phyloP scores from a whole-genome alignment of 2,329 filamentous ascomycete species.

The Trichoderma sp. region DNA sequence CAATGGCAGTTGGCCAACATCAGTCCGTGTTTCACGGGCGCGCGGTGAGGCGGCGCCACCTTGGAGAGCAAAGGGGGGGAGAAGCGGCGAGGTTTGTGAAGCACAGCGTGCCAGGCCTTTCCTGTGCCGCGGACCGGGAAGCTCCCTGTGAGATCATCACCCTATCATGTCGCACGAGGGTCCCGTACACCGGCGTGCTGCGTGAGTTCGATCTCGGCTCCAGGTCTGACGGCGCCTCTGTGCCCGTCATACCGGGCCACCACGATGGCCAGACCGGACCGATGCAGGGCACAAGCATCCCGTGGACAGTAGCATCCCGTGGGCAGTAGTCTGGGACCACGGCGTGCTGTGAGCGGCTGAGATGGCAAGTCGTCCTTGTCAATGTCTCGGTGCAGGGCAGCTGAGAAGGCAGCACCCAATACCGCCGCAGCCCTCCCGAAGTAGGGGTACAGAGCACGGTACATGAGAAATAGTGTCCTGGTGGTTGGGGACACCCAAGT shows the following conservation, averaged over 20 bases:
- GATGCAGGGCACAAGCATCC: neutral
- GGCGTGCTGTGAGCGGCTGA: conserved; percentile 11
- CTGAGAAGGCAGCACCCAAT: neutral
- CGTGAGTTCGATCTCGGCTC: neutral
- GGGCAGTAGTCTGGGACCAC: neutral
- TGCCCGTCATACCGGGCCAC: conserved; percentile 2
- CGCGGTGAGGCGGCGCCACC: conserved; percentile 26
- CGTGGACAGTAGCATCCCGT: neutral
- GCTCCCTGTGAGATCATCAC: conserved; percentile 1
- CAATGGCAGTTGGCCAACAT: neutral
- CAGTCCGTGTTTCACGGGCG: conserved; percentile 16
- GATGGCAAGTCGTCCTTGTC: neutral
- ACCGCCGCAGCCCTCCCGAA: neutral
- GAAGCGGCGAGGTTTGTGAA: conserved; percentile 2
- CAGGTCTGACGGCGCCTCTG: neutral
- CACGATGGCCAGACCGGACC: neutral
- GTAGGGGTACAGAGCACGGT: neutral
- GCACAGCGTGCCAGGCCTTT: conserved; percentile 8
- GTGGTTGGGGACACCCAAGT: neutral
- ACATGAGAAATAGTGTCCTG: neutral
- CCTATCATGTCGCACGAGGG: neutral
- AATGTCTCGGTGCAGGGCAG: conserved; percentile 11
- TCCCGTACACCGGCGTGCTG: neutral
- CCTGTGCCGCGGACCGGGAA: conserved; percentile 10
- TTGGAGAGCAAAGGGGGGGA: neutral